Evolutionary conservation across 495 filamentous ascomycete genomes (phyloP), one percentile per base, ranked within the genome.

Genomic region (Lindgomyces ingoldianus): DNA sequence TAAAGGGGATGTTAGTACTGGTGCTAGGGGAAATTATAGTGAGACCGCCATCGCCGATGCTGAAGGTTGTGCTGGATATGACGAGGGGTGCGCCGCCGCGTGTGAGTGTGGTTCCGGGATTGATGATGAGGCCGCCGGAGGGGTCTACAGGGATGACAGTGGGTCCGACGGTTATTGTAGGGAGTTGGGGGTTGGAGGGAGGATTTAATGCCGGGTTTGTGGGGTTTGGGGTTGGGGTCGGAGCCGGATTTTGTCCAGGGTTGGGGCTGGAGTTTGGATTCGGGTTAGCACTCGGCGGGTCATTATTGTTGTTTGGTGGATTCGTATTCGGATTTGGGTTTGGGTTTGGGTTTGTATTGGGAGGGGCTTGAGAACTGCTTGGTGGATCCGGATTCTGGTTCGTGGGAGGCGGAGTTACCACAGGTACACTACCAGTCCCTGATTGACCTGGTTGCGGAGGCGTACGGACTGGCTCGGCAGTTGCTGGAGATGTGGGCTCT

Each of bases 91-190:
- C 22, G 4, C 46, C 46, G 1, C 48, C 48, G 30, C 27, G 21
- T 19, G 29, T 30, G 14, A 60, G 19, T n/a, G 57, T 60, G 1
- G 57, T 60, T 25, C 57, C 57, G 4, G 57, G 57, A 16, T 30
- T 24, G 22, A 60, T 41, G 29, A 60, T 21, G 11, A 60, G 22
- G 19, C 46, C 57, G 19, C 57, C 57, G 8, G 57, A 50, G 10
- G 57, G 57, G 18, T 52, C 46, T 2, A 52, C 19, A 12, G 57
- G 47, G 46, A 60, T 44, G 46, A 51, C 25, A 9, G 42, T 22
- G 14, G 57, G 57, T 14, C 57, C 57, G 24, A 52, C 18, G 9
- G 57, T 60, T 26, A 60, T 60, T 24, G 52, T 21, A 0, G 57
- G 57, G 3, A 47, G 47, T 10, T 41, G 48, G 1, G 50, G 50